A percentile compares a stretch with the other conserved stretches of the same genome.
Evolutionary conservation across 306 rosid species (phyloP).

Genomic region (Ceratonia siliqua): DNA sequence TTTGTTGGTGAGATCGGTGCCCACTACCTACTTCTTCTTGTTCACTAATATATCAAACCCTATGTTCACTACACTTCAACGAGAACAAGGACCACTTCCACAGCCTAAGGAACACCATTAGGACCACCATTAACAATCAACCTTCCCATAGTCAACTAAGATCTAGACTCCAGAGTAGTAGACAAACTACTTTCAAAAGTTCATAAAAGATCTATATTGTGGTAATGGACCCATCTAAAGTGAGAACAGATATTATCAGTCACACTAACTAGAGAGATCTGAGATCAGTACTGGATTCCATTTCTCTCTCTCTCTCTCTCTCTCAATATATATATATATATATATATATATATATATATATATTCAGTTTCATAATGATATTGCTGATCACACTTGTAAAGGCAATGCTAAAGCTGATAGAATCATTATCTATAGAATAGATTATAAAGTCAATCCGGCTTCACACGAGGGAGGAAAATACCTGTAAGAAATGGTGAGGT

Average conservation of each 20-base stretch:
- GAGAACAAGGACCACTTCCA: conserved; percentile 69
- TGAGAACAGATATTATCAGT: not conserved
- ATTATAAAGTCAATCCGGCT: not conserved
- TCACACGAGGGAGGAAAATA: conserved; percentile 9
- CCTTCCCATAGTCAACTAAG: conserved; percentile 26
- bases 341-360: too few species aligned
- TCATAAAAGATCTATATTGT: not conserved
- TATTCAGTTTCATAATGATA: not conserved
- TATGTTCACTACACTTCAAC: not conserved
- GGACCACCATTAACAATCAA: conserved; percentile 45
- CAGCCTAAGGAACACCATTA: conserved; percentile 49
- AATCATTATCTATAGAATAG: too few species aligned
- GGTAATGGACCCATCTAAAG: conserved; percentile 2
- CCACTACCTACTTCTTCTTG: not conserved
- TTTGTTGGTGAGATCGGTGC: not conserved
- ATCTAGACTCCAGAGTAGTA: conserved; percentile 6
- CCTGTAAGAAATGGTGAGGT: conserved; percentile 80
- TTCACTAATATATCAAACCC: conserved; percentile 4
- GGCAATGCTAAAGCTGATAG: not conserved
- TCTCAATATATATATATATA: too few species aligned
- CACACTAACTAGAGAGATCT: not conserved
- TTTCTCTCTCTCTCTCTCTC: too few species aligned
- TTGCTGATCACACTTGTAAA: not conserved
- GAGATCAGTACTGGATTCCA: not conserved
- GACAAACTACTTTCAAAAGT: conserved; percentile 26